A percentile compares a stretch with the other conserved stretches of the same genome.
These are phyloP conservation scores for Tolypocladium nubicola DNA, from an alignment of 2,329 filamentous ascomycete genomes.

Conservation along the genomic window DNA sequence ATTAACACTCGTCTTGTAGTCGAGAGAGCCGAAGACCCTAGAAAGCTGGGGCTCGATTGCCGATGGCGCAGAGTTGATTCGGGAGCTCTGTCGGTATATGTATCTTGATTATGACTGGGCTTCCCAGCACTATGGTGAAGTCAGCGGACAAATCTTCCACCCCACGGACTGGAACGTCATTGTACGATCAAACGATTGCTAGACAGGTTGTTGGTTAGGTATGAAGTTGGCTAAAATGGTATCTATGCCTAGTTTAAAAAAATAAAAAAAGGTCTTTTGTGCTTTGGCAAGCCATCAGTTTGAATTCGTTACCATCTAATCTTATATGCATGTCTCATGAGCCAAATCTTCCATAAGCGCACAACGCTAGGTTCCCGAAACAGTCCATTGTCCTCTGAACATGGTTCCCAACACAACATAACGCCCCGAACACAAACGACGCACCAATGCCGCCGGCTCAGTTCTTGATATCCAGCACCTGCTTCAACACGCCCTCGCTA, in stretches of 20 bases:
- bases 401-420: background rate
- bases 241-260: background rate
- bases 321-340: background rate
- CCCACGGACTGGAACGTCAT: too few species aligned
- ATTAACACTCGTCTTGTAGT: too few species aligned
- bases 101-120: too few species aligned
- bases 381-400: background rate
- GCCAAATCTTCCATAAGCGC: background rate
- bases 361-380: background rate
- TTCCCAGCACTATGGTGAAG: too few species aligned
- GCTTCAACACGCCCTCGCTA: conserved; percentile 51
- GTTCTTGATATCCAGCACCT: conserved; percentile 48
- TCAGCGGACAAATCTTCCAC: too few species aligned
- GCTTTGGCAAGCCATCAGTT: background rate
- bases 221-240: background rate
- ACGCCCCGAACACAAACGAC: background rate
- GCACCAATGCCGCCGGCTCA: conserved; percentile 8
- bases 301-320: background rate
- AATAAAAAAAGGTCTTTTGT: too few species aligned
- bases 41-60: too few species aligned
- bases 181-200: too few species aligned
- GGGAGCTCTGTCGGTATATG: too few species aligned
- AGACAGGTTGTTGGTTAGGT: too few species aligned
- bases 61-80: too few species aligned
- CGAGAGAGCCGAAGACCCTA: too few species aligned